These are phyloP conservation scores for Toxicodendron radicans DNA, from an alignment of 345 rosid genomes.

Conservation along the genomic window DNA sequence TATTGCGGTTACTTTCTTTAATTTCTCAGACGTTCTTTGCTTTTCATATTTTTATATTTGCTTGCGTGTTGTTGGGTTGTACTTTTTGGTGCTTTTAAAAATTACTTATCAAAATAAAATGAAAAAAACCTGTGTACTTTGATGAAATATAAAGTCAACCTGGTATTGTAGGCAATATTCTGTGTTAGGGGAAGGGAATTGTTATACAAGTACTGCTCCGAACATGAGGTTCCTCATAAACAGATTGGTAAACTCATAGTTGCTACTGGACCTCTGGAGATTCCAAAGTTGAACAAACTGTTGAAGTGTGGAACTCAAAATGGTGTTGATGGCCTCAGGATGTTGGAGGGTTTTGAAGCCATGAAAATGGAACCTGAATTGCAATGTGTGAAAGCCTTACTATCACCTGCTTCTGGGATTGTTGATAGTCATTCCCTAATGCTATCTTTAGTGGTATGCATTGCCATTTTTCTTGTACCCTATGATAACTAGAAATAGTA, in stretches of 20 bases:
- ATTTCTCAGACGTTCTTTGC: too few relatives aligned
- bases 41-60: too few relatives aligned
- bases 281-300: conserved; percentile 56
- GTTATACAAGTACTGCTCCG: conserved; percentile 65
- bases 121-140: too few relatives aligned
- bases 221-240: conserved; percentile 49
- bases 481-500: not conserved
- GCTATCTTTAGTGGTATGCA: conserved; percentile 74
- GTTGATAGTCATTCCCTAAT: conserved; percentile 80
- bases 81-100: too few relatives aligned
- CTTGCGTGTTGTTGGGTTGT: too few relatives aligned
- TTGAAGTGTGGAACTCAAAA: conserved; percentile 59
- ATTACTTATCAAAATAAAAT: too few relatives aligned
- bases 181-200: conserved; percentile 79
- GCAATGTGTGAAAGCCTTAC: conserved; percentile 75
- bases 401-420: conserved; percentile 79
- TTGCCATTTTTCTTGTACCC: not conserved
- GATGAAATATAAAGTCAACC: not conserved
- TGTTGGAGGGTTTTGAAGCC: conserved; percentile 79
- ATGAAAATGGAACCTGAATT: conserved; percentile 76
- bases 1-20: too few relatives aligned
- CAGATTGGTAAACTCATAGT: conserved; percentile 86
- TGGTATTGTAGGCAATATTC: conserved; percentile 47
- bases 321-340: conserved; percentile 58
- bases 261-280: conserved; percentile 59